Evolutionary conservation across 148 eudicot genomes (phyloP).

Genomic region (Gaultheria prostrata): DNA sequence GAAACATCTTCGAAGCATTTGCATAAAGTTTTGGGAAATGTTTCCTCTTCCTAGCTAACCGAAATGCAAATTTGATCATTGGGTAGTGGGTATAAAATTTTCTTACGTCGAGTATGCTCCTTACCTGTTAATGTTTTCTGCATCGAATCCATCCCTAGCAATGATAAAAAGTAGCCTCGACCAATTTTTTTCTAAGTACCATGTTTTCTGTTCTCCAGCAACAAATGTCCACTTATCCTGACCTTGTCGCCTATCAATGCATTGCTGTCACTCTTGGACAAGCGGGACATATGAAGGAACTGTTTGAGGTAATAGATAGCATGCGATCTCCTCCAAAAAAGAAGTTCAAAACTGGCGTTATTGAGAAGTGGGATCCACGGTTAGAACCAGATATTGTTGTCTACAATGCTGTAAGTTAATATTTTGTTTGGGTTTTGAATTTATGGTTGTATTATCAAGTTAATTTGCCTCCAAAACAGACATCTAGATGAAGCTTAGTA

Average conservation of each 20-base stretch:
- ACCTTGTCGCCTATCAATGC: conserved; percentile 75
- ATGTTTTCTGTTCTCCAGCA: conserved; percentile 43
- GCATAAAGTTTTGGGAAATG: neutral
- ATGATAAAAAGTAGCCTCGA: neutral
- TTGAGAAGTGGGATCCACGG: conserved; percentile 79
- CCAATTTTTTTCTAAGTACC: neutral
- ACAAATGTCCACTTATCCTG: conserved; percentile 74
- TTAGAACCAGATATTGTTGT: conserved; percentile 77
- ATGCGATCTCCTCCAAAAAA: conserved; percentile 74
- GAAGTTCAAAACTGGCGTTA: conserved; percentile 48
- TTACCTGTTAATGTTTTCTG: conserved; percentile 9
- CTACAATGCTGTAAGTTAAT: conserved; percentile 76
- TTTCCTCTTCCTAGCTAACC: neutral
- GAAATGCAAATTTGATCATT: neutral
- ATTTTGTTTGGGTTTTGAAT: neutral
- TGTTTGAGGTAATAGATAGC: conserved; percentile 85
- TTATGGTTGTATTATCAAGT: conserved; percentile 1
- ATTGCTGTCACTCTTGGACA: conserved; percentile 96
- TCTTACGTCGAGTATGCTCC: neutral
- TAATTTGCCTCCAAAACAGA: neutral
- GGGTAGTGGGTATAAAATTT: conserved; percentile 20
- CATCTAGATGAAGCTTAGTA: neutral
- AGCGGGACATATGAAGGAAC: conserved; percentile 92
- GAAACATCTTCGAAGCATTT: neutral
- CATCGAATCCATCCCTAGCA: neutral